phyloP scores from a whole-genome alignment of 2,329 filamentous ascomycete species.

The Colletotrichum liaoningense region DNA sequence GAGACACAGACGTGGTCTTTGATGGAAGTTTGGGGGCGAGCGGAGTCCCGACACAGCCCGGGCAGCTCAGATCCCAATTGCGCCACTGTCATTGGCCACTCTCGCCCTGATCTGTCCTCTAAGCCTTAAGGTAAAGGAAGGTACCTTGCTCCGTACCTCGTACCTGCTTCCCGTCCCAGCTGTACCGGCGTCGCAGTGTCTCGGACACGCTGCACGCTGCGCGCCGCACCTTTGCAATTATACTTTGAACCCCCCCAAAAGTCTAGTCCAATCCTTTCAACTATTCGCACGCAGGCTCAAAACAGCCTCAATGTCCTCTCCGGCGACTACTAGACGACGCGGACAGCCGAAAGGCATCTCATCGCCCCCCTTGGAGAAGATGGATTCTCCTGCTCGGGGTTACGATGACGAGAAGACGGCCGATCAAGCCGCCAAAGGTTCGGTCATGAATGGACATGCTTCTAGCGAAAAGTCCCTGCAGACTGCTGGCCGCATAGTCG shows the following conservation, averaged over 20 bases:
- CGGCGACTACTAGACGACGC: slow-evolving; percentile 56
- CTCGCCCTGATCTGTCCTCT: not conserved
- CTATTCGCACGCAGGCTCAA: not conserved
- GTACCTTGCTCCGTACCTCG: too few relatives aligned
- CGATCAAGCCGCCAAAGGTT: not conserved
- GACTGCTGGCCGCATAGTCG: slow-evolving; percentile 61
- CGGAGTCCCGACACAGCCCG: not conserved
- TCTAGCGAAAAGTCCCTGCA: slow-evolving; percentile 20
- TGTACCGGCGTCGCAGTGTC: not conserved
- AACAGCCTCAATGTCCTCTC: slow-evolving; percentile 53
- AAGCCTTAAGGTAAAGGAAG: too few relatives aligned
- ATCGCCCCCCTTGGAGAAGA: slow-evolving; percentile 29
- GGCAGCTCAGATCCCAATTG: slow-evolving; percentile 1
- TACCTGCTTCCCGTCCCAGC: not conserved
- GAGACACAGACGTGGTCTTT: not conserved
- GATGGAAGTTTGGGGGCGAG: not conserved
- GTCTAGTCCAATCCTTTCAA: not conserved
- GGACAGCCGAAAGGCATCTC: slow-evolving; percentile 37
- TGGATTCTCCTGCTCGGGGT: slow-evolving; percentile 15
- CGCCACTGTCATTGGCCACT: slow-evolving; percentile 15
- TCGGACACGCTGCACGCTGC: not conserved
- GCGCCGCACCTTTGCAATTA: not conserved
- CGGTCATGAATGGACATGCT: slow-evolving; percentile 8
- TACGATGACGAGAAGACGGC: slow-evolving; percentile 8
- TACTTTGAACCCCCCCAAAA: slow-evolving; percentile 5